Evolutionary conservation across 169 alveolate species (phyloP).

Genomic region (Plasmodium berghei): DNA sequence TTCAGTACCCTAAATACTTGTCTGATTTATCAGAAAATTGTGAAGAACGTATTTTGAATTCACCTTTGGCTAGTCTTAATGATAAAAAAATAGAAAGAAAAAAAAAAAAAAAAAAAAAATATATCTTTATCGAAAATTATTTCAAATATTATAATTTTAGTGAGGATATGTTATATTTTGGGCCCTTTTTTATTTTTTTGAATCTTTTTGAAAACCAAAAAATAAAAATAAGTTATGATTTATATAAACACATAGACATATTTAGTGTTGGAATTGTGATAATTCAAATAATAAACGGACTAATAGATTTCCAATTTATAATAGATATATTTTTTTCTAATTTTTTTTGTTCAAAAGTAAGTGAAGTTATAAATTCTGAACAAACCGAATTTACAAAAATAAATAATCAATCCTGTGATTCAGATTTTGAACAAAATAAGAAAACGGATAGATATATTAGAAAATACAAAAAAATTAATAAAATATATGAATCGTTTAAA

Average conservation of each 20-base stretch:
- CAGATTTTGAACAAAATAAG: no score
- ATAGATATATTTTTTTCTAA: constrained; percentile 4
- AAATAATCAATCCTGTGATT: no score
- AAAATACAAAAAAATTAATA: background rate
- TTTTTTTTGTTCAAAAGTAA: background rate
- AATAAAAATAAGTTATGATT: background rate
- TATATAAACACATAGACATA: constrained; percentile 48
- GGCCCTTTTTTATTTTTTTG: constrained; percentile 21
- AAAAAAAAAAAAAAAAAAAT: background rate
- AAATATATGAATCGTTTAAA: background rate
- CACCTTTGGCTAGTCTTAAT: background rate
- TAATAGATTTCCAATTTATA: constrained; percentile 4
- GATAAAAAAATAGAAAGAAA: background rate
- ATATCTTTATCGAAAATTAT: background rate
- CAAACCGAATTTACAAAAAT: no score
- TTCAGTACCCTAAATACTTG: no score
- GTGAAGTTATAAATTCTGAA: no score
- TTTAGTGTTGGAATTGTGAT: constrained; percentile 53
- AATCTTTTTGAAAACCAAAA: constrained; percentile 15
- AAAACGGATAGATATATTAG: no score
- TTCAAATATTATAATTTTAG: background rate
- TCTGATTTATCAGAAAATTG: background rate
- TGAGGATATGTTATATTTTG: constrained; percentile 2
- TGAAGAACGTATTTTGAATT: background rate
- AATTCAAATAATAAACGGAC: constrained; percentile 27